Evolutionary conservation across 495 filamentous ascomycete species (phyloP).

Genomic region (Lophium mytilinum): DNA sequence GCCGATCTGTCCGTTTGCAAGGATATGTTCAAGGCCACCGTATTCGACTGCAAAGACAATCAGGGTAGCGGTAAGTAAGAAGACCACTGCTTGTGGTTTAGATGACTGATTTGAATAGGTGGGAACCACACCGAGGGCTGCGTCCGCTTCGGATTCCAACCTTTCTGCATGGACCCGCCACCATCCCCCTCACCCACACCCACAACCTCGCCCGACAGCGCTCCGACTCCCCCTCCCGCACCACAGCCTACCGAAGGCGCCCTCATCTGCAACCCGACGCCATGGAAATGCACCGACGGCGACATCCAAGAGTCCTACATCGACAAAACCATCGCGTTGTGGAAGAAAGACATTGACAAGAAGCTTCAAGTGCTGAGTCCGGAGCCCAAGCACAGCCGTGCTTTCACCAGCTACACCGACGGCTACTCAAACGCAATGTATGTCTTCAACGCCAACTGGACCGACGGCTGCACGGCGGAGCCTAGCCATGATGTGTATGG

Average conservation of each 20-base stretch:
- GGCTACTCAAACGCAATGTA: too few species aligned
- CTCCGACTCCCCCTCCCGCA: neutral
- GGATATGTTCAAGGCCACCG: neutral
- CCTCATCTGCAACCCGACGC: neutral
- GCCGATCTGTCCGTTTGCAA: neutral
- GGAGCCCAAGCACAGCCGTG: too few species aligned
- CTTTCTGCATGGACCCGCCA: neutral
- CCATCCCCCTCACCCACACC: neutral
- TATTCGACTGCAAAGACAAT: neutral
- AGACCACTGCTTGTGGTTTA: neutral
- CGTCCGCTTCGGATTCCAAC: neutral
- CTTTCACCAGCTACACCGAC: too few species aligned
- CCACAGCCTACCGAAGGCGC: neutral
- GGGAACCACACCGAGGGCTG: neutral
- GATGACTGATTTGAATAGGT: neutral
- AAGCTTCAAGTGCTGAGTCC: neutral
- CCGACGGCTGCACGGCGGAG: neutral
- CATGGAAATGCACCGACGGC: neutral
- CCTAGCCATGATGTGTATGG: neutral
- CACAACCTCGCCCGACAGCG: neutral
- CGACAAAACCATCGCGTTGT: neutral
- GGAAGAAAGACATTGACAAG: neutral
- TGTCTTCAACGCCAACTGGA: neutral
- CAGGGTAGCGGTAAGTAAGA: neutral
- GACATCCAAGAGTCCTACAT: neutral